Percentiles rank a stretch among this genome's conserved stretches.
phyloP scores from a whole-genome alignment of 106 monocot species.

The Xerophyta viscosa region DNA sequence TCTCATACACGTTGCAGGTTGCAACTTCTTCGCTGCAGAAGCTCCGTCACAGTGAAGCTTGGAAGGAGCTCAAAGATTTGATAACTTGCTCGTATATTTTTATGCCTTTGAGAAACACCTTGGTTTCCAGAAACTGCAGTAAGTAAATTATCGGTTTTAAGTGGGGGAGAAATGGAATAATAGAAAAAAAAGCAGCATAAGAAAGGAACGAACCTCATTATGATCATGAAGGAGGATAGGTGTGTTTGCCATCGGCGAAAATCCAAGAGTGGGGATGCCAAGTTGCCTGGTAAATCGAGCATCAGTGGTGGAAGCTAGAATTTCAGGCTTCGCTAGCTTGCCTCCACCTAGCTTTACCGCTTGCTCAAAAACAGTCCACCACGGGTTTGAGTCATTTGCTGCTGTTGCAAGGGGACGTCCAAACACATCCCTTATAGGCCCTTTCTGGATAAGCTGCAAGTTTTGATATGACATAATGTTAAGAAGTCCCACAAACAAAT shows the following conservation, averaged over 20 bases:
- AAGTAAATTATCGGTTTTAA: background rate
- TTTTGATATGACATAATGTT: too few relatives aligned
- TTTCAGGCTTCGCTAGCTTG: conserved; percentile 79
- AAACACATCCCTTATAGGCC: conserved; percentile 41
- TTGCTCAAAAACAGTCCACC: conserved; percentile 75
- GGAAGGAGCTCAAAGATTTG: conserved; percentile 52
- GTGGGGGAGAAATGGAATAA: background rate
- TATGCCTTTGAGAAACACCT: conserved; percentile 74
- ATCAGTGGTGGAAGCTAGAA: conserved; percentile 84
- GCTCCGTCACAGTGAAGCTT: too few relatives aligned
- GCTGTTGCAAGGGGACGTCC: conserved; percentile 53
- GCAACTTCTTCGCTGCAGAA: too few relatives aligned
- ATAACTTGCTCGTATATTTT: conserved; percentile 77
- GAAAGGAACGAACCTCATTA: conserved; percentile 47
- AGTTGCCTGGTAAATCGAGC: conserved; percentile 71
- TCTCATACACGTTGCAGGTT: too few relatives aligned
- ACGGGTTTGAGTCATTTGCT: conserved; percentile 66
- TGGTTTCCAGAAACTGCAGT: conserved; percentile 75
- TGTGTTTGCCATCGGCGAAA: conserved; percentile 95
- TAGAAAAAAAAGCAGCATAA: background rate
- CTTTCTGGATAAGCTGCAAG: conserved; percentile 59
- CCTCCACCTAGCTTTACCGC: conserved; percentile 65
- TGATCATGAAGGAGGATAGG: conserved; percentile 95
- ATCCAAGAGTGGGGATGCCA: conserved; percentile 82
- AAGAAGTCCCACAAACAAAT: too few relatives aligned